Evolutionary conservation across 1,284 basidiomycete species (phyloP), one percentile per base, ranked within the genome.

Genomic region (Moesziomyces globuligerus): DNA sequence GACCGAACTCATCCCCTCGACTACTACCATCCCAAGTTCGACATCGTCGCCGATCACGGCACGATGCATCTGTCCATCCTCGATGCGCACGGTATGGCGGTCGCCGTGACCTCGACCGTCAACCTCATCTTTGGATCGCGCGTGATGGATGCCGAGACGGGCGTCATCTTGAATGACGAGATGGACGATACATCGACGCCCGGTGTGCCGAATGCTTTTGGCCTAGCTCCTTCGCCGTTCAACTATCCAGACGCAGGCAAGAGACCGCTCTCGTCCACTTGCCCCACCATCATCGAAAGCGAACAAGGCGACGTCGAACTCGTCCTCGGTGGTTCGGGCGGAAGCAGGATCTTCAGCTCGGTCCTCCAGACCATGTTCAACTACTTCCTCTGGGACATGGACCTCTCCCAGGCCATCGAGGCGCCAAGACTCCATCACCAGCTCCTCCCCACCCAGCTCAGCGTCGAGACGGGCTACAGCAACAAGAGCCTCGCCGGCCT

Each of bases 351-450:
- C 77, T 92, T 95, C 82, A 86, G 88, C 0, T 85, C 92, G 0
- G 84, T 96, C 7, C 88, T 91, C 45, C 93, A 95, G 81, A 88
- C 90, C 23, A 83, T 98, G 8, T 83, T 96, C 21, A 93, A 95
- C 81, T 60, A 37, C 11, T 81, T 93, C 21, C 86, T 91, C 53
- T 91, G 90, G 87, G 93, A 90, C 0, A 85, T 91, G 83, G 89
- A 95, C 76, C 82, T 91, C 28, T 89, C 90, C 57, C 82, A 86
- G 28, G 92, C 94, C 0, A 88, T 98, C 34, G 95, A 98, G 83
- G 87, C 84, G 66, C 90, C 91, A 0, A 86, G 94, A n/a, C 81
- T 96, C n/a, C 94, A 98, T 79, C 89, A 96, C 79, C 95, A 98
- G 81, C 58, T 80, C 21, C 54, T 80, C 7, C 78, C 78, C 9